phyloP scores from a whole-genome alignment of 768 basidiomycete genomes.

The Imleria badia region DNA sequence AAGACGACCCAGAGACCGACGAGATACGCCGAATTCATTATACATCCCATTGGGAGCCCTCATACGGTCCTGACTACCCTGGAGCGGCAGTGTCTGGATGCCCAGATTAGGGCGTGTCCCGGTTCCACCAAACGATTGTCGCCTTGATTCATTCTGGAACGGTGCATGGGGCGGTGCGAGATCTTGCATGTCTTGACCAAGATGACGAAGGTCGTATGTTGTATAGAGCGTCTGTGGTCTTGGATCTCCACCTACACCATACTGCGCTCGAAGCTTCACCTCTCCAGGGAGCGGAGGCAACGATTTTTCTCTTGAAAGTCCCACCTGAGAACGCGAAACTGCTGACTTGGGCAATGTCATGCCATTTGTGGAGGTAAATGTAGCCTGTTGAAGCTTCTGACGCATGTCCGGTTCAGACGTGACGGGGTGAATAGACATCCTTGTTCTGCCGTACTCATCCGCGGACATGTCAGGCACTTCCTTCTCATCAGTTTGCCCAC shows the following conservation, averaged over 20 bases:
- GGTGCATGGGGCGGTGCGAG: conserved; percentile 63
- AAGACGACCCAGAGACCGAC: conserved; percentile 49
- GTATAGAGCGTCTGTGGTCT: conserved; percentile 69
- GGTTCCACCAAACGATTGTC: conserved; percentile 77
- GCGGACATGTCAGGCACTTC: conserved; percentile 34
- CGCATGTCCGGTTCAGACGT: conserved; percentile 66
- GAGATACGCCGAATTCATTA: conserved; percentile 73
- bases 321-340: conserved; percentile 11
- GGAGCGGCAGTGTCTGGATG: conserved; percentile 50
- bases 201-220: conserved; percentile 55
- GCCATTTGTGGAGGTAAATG: conserved; percentile 33
- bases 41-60: conserved; percentile 46
- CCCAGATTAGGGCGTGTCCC: conserved; percentile 54
- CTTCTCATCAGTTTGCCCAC: conserved; percentile 43
- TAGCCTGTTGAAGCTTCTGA: conserved; percentile 39
- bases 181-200: conserved; percentile 42
- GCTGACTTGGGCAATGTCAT: conserved; percentile 30
- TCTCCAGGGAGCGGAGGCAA: conserved; percentile 74
- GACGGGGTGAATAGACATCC: conserved; percentile 48
- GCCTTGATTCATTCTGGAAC: conserved; percentile 60
- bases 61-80: conserved; percentile 35
- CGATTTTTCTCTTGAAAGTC: conserved; percentile 63
- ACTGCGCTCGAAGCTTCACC: conserved; percentile 42
- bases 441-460: conserved; percentile 36
- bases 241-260: conserved; percentile 36